A percentile compares a stretch with the other conserved stretches of the same genome.
Evolutionary conservation across 139 green algal species (phyloP).

Genomic region (Desmodesmus armatus): DNA sequence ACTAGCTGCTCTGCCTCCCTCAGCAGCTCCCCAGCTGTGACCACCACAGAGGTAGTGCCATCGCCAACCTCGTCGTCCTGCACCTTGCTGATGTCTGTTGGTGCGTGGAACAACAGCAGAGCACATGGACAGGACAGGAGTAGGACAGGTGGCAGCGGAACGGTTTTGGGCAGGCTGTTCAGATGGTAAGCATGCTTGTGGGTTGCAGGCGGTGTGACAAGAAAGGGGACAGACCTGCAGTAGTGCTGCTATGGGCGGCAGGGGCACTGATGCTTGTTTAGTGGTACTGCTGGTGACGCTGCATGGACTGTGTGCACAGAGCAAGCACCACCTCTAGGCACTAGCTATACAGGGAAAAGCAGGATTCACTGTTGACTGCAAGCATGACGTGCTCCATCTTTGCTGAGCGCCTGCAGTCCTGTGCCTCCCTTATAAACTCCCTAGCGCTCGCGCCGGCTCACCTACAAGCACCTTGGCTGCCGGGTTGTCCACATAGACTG

Average conservation of each 20-base stretch:
- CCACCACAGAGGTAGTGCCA: constrained; percentile 98
- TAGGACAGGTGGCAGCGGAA: neutral
- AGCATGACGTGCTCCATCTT: too few relatives aligned
- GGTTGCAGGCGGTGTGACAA: neutral
- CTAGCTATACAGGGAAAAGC: too few relatives aligned
- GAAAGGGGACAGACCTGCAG: too few relatives aligned
- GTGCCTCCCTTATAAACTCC: too few relatives aligned
- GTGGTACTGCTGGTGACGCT: neutral
- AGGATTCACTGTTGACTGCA: too few relatives aligned
- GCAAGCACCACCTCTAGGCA: too few relatives aligned
- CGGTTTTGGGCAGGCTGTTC: neutral
- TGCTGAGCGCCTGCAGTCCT: too few relatives aligned
- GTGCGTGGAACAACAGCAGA: neutral
- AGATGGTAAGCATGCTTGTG: neutral
- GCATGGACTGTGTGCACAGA: neutral
- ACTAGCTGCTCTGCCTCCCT: constrained; percentile 96
- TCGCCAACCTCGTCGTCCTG: constrained; percentile 99
- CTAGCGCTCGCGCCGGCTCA: too few relatives aligned
- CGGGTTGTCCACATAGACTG: constrained; percentile 98
- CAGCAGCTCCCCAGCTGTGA: constrained; percentile 97
- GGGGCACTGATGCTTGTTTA: too few relatives aligned
- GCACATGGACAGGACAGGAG: too few relatives aligned
- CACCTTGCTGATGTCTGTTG: constrained; percentile 95
- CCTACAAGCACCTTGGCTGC: constrained; percentile 96
- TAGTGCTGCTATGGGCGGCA: too few relatives aligned